A percentile compares a stretch with the other conserved stretches of the same genome.
These are phyloP conservation scores for Pilaira anomala DNA, from an alignment of 192 early-diverging fungal species.

Conservation along the genomic window DNA sequence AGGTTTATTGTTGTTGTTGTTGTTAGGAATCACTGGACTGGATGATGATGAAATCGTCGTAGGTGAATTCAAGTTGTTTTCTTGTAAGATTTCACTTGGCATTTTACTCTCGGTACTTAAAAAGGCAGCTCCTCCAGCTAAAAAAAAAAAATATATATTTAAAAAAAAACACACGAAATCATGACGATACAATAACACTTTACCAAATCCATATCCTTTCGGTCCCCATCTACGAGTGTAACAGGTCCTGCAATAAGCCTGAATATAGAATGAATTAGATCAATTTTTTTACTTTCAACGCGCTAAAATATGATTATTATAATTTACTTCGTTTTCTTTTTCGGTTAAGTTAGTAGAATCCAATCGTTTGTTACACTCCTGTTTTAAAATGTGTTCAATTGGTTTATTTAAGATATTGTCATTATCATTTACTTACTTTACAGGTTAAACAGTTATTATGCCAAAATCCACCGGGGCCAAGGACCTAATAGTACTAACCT, in stretches of 20 bases:
- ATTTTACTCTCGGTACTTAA: slow-evolving; percentile 29
- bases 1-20: neutral
- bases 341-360: slow-evolving; percentile 54
- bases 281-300: neutral
- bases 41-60: too few species aligned
- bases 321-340: slow-evolving; percentile 49
- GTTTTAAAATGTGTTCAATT: neutral
- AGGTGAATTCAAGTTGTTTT: neutral
- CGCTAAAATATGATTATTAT: neutral
- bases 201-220: slow-evolving; percentile 45
- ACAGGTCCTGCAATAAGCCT: slow-evolving; percentile 59
- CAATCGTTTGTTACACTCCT: slow-evolving; percentile 54
- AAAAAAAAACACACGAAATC: neutral
- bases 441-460: slow-evolving; percentile 35
- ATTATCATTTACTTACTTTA: slow-evolving; percentile 8
- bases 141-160: neutral
- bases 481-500: slow-evolving; percentile 25
- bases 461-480: slow-evolving; percentile 39
- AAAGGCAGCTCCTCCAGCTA: slow-evolving; percentile 34
- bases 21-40: too few species aligned
- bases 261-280: neutral
- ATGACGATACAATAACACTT: neutral
- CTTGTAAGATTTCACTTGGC: slow-evolving; percentile 22
- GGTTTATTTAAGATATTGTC: neutral
- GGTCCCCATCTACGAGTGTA: slow-evolving; percentile 56